These are phyloP conservation scores for Silene vulgaris DNA, from an alignment of 179 eudicot species.

Conservation along the genomic window DNA sequence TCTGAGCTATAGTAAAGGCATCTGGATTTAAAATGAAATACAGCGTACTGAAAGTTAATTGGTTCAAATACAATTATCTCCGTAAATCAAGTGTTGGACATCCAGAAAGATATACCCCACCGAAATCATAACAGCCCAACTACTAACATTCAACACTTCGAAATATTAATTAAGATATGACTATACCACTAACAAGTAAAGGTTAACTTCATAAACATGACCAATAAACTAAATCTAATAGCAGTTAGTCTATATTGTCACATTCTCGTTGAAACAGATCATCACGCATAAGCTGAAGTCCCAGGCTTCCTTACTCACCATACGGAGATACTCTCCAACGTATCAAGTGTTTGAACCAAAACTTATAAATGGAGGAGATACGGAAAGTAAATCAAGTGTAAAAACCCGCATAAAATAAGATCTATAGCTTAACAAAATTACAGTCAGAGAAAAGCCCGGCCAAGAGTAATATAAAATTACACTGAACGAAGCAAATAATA, in stretches of 20 bases:
- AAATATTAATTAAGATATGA: no score
- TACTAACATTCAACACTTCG: no score
- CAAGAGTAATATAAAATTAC: neutral
- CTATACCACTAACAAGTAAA: neutral
- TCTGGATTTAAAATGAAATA: neutral
- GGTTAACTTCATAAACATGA: neutral
- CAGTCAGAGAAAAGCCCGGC: neutral
- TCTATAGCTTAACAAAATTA: neutral
- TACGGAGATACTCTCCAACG: neutral
- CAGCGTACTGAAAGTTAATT: neutral
- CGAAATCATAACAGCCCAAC: no score
- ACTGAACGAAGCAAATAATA: neutral
- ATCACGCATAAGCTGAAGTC: neutral
- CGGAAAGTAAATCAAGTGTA: neutral
- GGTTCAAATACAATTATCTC: neutral
- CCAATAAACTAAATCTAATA: conserved; percentile 4
- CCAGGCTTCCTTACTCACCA: neutral
- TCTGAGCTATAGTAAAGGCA: no score
- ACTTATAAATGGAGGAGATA: neutral
- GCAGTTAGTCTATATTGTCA: neutral
- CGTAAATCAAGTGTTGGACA: neutral
- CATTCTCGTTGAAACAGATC: neutral
- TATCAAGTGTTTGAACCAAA: neutral
- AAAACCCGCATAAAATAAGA: neutral
- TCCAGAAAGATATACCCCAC: conserved; percentile 1